These are phyloP conservation scores for Pseudogymnoascus sp. DNA, from an alignment of 2,329 filamentous ascomycete species.

Conservation along the genomic window DNA sequence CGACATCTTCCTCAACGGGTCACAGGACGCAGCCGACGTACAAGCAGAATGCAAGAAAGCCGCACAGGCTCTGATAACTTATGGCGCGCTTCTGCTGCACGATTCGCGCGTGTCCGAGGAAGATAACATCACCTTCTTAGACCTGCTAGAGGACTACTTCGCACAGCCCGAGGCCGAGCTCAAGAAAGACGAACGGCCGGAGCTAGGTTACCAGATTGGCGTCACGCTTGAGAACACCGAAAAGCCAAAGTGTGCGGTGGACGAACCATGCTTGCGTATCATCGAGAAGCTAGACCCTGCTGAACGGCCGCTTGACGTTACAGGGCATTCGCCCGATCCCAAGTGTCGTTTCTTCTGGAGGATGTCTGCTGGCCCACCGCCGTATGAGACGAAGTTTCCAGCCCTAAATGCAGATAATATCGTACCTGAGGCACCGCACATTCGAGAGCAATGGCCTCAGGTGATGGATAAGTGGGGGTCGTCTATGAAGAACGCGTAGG, in stretches of 20 bases:
- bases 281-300: slow-evolving; percentile 48
- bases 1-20: slow-evolving; percentile 47
- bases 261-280: slow-evolving; percentile 53
- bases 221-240: slow-evolving; percentile 59
- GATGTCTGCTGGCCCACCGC: slow-evolving; percentile 46
- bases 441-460: slow-evolving; percentile 33
- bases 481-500: slow-evolving; percentile 52
- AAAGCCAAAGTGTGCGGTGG: slow-evolving; percentile 57
- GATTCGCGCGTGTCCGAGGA: slow-evolving; percentile 51
- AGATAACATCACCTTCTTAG: slow-evolving; percentile 52
- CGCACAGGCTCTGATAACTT: slow-evolving; percentile 51
- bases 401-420: slow-evolving; percentile 51
- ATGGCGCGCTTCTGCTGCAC: slow-evolving; percentile 54
- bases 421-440: slow-evolving; percentile 43
- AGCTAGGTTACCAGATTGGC: slow-evolving; percentile 54
- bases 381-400: slow-evolving; percentile 50
- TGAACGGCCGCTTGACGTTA: slow-evolving; percentile 53
- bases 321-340: slow-evolving; percentile 51
- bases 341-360: slow-evolving; percentile 61
- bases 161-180: slow-evolving; percentile 47
- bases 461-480: slow-evolving; percentile 38
- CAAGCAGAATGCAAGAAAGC: slow-evolving; percentile 48
- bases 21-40: slow-evolving; percentile 39
- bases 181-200: slow-evolving; percentile 48
- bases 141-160: slow-evolving; percentile 60